phyloP scores from a whole-genome alignment of 352 stramenopile species.

The Phytopythium kandeliae region DNA sequence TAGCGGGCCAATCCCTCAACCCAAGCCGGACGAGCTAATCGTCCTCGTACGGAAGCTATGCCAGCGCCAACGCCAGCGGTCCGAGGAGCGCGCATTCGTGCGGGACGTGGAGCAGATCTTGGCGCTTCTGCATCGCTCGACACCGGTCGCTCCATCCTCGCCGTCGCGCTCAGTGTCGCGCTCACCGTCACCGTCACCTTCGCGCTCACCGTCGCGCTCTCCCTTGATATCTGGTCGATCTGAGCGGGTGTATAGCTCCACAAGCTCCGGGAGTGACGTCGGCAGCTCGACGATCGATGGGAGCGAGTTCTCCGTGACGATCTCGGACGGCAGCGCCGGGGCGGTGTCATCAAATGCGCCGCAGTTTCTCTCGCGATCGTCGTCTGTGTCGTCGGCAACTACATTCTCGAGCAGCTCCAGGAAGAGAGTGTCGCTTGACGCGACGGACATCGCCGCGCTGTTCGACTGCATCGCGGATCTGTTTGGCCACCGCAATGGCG shows the following conservation, averaged over 20 bases:
- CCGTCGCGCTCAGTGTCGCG: too few species aligned
- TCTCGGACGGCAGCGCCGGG: background rate
- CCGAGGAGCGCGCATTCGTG: conserved; percentile 59
- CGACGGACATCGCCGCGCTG: conserved; percentile 45
- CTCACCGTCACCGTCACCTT: background rate
- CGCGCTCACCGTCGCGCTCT: background rate
- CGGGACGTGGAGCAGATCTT: conserved; percentile 66
- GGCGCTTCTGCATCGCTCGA: conserved; percentile 17
- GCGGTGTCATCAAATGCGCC: background rate
- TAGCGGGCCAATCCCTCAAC: background rate
- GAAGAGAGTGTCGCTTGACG: conserved; percentile 5
- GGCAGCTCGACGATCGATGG: conserved; percentile 7
- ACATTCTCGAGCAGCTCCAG: background rate
- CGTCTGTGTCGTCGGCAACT: conserved; percentile 6
- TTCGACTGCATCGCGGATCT: conserved; percentile 65
- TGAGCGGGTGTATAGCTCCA: background rate
- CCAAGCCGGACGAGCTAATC: conserved; percentile 32
- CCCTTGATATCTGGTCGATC: background rate
- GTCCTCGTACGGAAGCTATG: conserved; percentile 53
- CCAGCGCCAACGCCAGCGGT: conserved; percentile 53
- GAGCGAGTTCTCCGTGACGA: background rate
- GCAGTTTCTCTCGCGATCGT: conserved; percentile 3
- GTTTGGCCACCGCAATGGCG: conserved; percentile 62
- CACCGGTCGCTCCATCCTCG: conserved; percentile 1
- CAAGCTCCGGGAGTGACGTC: conserved; percentile 14